These are phyloP conservation scores for Phytopythium helicoides DNA, from an alignment of 352 stramenopile species.

Conservation along the genomic window DNA sequence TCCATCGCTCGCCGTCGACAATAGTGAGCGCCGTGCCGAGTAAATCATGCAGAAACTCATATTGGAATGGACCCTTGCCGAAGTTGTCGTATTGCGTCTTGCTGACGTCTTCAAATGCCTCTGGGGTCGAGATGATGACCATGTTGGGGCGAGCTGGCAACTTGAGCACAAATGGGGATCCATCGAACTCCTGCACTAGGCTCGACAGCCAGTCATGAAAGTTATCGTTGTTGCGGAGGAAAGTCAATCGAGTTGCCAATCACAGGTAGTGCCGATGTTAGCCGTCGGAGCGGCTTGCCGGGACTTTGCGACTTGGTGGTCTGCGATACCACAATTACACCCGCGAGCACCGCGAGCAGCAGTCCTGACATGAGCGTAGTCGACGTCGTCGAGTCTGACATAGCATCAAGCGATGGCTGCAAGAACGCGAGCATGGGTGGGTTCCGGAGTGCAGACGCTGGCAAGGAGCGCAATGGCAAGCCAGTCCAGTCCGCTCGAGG, in stretches of 20 bases:
- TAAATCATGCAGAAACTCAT: constrained; percentile 38
- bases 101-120: constrained; percentile 56
- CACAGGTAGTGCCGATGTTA: constrained; percentile 14
- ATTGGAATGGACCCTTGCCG: constrained; percentile 40
- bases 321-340: too few species aligned
- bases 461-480: too few species aligned
- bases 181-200: constrained; percentile 11
- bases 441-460: too few species aligned
- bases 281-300: constrained; percentile 5
- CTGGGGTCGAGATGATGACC: constrained; percentile 37
- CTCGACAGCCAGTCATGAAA: constrained; percentile 25
- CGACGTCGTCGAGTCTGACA: too few species aligned
- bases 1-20: constrained; percentile 42
- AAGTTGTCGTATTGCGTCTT: constrained; percentile 57
- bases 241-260: constrained; percentile 27
- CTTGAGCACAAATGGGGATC: constrained; percentile 29
- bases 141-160: constrained; percentile 31
- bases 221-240: constrained; percentile 9
- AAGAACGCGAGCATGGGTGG: too few species aligned
- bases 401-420: too few species aligned
- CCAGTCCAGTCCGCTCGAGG: too few species aligned
- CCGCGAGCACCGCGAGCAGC: too few species aligned
- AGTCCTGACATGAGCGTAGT: too few species aligned
- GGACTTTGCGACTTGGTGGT: too few species aligned
- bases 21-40: constrained; percentile 48